Conservation (phyloP, 2,329 filamentous ascomycete species). For the Talaromyces sp. region DNA sequence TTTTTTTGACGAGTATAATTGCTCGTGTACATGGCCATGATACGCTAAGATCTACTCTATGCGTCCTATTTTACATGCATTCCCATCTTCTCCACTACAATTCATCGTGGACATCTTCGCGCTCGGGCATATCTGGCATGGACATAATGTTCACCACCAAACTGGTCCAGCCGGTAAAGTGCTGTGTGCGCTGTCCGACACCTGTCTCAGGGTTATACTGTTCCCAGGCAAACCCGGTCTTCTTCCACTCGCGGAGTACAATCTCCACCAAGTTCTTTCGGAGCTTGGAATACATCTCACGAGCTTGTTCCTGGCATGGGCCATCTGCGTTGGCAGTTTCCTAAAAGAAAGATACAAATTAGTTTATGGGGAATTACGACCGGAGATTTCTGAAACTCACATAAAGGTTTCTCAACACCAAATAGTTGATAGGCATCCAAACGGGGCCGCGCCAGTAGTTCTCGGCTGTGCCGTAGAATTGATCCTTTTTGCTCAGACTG, state of each 20-base stretch:
- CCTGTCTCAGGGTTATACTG: conserved; percentile 96
- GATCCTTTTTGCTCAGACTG: conserved; percentile 80
- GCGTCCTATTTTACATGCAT: conserved; percentile 17
- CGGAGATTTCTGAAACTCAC: conserved; percentile 57
- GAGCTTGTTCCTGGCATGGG: conserved; percentile 69
- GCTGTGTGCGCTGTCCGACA: conserved; percentile 89
- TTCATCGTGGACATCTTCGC: conserved; percentile 50
- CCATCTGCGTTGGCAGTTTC: conserved; percentile 66
- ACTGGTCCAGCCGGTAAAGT: conserved; percentile 99
- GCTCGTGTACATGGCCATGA: neutral
- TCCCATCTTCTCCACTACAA: conserved; percentile 40
- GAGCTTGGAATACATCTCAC: conserved; percentile 73
- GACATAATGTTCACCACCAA: conserved; percentile 96
- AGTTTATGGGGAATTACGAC: neutral
- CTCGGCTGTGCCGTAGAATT: conserved; percentile 85
- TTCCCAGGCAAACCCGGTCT: conserved; percentile 97
- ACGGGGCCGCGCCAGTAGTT: conserved; percentile 97
- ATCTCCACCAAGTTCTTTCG: conserved; percentile 86
- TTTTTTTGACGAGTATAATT: neutral
- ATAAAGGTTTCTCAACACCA: conserved; percentile 75
- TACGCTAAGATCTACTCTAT: conserved; percentile 7
- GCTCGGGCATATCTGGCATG: conserved; percentile 70
- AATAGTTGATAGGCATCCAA: conserved; percentile 96
- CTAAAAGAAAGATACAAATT: conserved; percentile 45
- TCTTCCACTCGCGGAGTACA: conserved; percentile 82